phyloP scores from a whole-genome alignment of 2,329 filamentous ascomycete genomes.

The Aspergillus ibericus region DNA sequence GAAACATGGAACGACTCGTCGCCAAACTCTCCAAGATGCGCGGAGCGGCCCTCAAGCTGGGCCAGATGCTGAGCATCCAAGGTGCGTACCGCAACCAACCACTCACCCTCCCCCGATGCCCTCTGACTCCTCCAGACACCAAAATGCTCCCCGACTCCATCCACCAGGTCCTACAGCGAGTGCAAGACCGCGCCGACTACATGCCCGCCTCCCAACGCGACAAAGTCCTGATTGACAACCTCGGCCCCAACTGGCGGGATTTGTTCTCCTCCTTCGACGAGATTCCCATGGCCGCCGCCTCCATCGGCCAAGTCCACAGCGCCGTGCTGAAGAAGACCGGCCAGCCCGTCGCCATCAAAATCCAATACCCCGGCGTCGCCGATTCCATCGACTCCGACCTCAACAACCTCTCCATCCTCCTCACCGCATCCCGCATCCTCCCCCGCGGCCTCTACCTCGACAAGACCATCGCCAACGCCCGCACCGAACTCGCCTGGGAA shows the following conservation, averaged over 20 bases:
- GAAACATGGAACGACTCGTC: constrained; percentile 90
- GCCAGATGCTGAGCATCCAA: constrained; percentile 98
- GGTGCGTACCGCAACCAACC: constrained; percentile 36
- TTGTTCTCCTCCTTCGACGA: constrained; percentile 85
- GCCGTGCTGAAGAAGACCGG: constrained; percentile 75
- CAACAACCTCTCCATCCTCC: constrained; percentile 85
- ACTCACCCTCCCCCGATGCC: not conserved
- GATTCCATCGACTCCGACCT: constrained; percentile 96
- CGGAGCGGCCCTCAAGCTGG: constrained; percentile 92
- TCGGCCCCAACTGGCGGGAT: constrained; percentile 81
- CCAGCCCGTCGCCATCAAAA: constrained; percentile 83
- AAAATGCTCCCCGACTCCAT: constrained; percentile 90
- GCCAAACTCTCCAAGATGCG: constrained; percentile 93
- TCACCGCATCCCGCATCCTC: constrained; percentile 85
- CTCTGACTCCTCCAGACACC: constrained; percentile 58
- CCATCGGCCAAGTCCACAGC: constrained; percentile 93
- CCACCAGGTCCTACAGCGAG: constrained; percentile 84
- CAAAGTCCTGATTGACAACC: constrained; percentile 73
- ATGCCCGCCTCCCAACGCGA: constrained; percentile 95
- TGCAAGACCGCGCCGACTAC: constrained; percentile 95
- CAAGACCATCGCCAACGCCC: constrained; percentile 95
- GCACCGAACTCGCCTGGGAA: constrained; percentile 91
- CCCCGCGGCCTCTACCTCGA: constrained; percentile 92
- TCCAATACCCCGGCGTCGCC: constrained; percentile 95
- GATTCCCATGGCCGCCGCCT: constrained; percentile 88